Conservation (phyloP, 2,329 filamentous ascomycete species). For the Epicoccum nigrum region DNA sequence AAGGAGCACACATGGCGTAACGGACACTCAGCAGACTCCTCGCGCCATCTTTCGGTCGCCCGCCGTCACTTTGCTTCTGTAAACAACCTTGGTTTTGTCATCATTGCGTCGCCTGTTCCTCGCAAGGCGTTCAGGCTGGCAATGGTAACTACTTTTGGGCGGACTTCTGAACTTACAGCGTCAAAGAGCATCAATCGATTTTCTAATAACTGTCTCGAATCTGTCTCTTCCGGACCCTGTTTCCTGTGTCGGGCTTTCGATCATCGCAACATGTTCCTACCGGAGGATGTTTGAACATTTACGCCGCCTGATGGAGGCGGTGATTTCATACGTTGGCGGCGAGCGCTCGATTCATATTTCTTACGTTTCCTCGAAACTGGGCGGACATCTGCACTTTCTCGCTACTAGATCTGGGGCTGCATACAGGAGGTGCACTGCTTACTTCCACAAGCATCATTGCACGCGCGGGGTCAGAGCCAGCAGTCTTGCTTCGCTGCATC, state of each 20-base stretch:
- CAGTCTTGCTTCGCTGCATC: conserved; percentile 32
- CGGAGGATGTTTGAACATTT: conserved; percentile 18
- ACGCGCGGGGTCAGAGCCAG: conserved; percentile 28
- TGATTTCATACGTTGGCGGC: conserved; percentile 22
- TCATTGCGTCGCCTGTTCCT: conserved; percentile 21
- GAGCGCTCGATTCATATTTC: conserved; percentile 26
- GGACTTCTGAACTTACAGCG: conserved; percentile 30
- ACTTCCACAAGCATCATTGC: conserved; percentile 29
- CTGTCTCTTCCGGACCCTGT: conserved; percentile 14
- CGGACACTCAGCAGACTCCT: conserved; percentile 13
- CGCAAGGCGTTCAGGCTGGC: conserved; percentile 23
- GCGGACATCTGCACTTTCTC: conserved; percentile 32
- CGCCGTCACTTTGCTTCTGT: conserved; percentile 24
- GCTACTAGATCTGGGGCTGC: conserved; percentile 37
- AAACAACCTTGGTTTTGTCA: conserved; percentile 29
- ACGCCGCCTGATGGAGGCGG: conserved; percentile 5
- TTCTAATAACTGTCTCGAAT: conserved; percentile 20
- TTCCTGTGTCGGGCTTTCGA: conserved; percentile 16
- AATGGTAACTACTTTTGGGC: conserved; percentile 31
- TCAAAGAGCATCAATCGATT: conserved; percentile 28
- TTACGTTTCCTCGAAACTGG: conserved; percentile 26
- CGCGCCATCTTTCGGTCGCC: conserved; percentile 1
- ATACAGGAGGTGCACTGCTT: conserved; percentile 34
- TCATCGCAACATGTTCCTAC: conserved; percentile 13
- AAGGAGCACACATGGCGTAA: conserved; percentile 27